Evolutionary conservation across 345 rosid species (phyloP), one percentile per base, ranked within the genome.

Genomic region (Brassica rapa): DNA sequence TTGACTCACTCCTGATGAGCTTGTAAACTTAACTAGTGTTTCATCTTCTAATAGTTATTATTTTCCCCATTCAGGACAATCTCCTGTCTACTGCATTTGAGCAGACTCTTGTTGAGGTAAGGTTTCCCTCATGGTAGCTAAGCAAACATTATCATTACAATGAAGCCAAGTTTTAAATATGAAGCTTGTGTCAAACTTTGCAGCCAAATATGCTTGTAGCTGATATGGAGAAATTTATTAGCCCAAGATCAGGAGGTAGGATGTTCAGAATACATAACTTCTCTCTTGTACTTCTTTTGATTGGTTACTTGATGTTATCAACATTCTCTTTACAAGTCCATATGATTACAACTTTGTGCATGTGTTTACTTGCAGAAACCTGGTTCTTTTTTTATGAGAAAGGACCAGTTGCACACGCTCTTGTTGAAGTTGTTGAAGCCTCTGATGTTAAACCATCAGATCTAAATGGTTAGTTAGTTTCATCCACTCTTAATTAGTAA

Each of bases 121-220:
- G 75, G 4, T 74, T 76, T 8, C 19, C 66, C 6, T 68, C 49
- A 27, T 70, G 64, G 57, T 77, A 53, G 66, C 12, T 23, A 11
- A 53, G 71, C 32, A 37, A 70, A 35, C 11, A 70, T 11, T 61
- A 1, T 4, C 53, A 66, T 2, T 62, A 27, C 72, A 65, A n/a
- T 5, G 21, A 66, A 12, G 6, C 72, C 29, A 78, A 23, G 30
- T 27, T 11, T 66, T 59, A 60, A n/a, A n/a, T n/a, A n/a, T 39
- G 60, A 68, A 72, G 35, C 72, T 79, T 66, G 15, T 23, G 43
- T 80, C 62, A 73, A 19, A 74, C 60, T 4, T 80, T 84, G 73
- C 89, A 95, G 99, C 99, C 99, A 55, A 95, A 95, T 83, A 95
- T 95, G 96, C 91, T 95, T 68, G 99, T 95, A 37, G 96, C 87